These are phyloP conservation scores for Neophaeococcomyces aloes DNA, from an alignment of 2,329 filamentous ascomycete genomes.

Conservation along the genomic window DNA sequence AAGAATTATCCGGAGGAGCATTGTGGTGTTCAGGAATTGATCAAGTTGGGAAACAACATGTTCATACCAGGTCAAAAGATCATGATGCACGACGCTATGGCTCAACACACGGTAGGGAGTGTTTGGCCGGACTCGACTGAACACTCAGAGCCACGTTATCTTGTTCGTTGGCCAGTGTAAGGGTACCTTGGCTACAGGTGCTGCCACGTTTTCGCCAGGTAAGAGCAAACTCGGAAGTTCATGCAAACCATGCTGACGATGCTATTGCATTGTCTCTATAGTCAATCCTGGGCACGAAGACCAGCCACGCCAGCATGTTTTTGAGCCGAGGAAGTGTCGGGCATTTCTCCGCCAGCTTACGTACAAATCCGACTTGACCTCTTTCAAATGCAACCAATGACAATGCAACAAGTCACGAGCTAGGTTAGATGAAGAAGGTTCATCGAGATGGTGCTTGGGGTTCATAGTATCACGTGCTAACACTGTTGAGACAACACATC, in stretches of 20 bases:
- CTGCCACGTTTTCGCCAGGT: no score
- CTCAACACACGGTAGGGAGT: constrained; percentile 42
- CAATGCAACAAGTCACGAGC: background rate
- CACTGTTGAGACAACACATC: no score
- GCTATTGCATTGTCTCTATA: no score
- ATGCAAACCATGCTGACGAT: no score
- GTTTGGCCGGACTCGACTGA: constrained; percentile 46
- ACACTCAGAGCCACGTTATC: constrained; percentile 14
- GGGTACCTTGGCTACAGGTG: no score
- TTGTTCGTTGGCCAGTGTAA: constrained; percentile 15
- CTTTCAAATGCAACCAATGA: background rate
- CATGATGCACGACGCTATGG: constrained; percentile 39
- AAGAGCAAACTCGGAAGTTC: no score
- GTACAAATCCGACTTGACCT: constrained; percentile 1
- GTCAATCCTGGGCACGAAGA: no score
- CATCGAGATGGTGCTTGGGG: background rate
- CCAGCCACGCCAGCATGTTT: no score
- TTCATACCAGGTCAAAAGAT: constrained; percentile 51
- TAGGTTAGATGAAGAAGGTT: background rate
- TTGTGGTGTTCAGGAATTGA: constrained; percentile 46
- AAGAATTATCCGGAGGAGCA: constrained; percentile 20
- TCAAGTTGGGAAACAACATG: constrained; percentile 44
- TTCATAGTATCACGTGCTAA: no score
- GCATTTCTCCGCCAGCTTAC: constrained; percentile 10
- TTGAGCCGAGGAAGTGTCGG: constrained; percentile 4